Evolutionary conservation across 2,329 filamentous ascomycete genomes (phyloP).

Genomic region (Orbilia blumenaviensis): DNA sequence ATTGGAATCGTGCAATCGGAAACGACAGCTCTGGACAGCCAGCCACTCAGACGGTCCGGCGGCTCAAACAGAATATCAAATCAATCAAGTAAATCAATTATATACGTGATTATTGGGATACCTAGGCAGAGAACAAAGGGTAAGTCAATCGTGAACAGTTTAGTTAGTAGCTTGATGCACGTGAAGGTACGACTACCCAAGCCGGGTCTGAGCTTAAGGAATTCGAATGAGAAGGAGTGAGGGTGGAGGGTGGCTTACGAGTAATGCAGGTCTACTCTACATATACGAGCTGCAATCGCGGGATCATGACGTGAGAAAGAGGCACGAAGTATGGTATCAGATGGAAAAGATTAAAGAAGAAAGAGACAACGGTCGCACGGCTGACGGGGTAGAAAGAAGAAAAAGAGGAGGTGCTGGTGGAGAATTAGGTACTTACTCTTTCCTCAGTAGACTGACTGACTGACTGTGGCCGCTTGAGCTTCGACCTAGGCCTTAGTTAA

Average conservation of each 20-base stretch:
- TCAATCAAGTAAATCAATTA: not conserved
- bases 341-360: slow-evolving; percentile 4
- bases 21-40: not conserved
- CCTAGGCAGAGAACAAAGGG: not conserved
- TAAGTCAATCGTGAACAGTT: too few relatives aligned
- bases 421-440: slow-evolving; percentile 26
- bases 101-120: not conserved
- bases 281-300: slow-evolving; percentile 14
- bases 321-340: not conserved
- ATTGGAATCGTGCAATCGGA: not conserved
- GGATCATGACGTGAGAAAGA: slow-evolving; percentile 2
- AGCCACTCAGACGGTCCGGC: not conserved
- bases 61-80: not conserved
- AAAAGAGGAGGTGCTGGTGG: slow-evolving; percentile 12
- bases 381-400: not conserved
- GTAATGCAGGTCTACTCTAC: slow-evolving; percentile 9
- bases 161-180: too few relatives aligned
- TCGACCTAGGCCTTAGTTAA: not conserved
- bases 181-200: not conserved
- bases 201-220: not conserved
- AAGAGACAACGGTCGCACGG: not conserved
- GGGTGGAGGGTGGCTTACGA: not conserved
- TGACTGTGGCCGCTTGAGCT: not conserved
- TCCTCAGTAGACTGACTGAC: not conserved
- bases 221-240: not conserved